Conservation (phyloP, 371 early-diverging fungal species). For the Mucor mucedo region DNA sequence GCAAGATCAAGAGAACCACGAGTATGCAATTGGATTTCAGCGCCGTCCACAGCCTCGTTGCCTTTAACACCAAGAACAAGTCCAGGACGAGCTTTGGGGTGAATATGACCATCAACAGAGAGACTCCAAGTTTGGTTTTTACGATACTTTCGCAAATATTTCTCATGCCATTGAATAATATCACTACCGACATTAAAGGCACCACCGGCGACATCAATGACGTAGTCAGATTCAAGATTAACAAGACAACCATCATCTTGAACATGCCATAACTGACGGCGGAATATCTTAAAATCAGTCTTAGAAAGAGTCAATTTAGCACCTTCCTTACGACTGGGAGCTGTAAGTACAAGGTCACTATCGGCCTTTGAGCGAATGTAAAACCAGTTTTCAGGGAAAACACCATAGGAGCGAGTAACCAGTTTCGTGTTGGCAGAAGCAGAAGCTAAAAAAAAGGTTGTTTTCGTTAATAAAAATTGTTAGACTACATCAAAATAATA, state of each 20-base stretch:
- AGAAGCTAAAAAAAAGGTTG: background rate
- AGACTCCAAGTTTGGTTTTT: slow-evolving; percentile 53
- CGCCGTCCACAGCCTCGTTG: slow-evolving; percentile 32
- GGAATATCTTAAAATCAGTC: slow-evolving; percentile 43
- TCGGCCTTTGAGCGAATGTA: slow-evolving; percentile 46
- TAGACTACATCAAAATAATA: background rate
- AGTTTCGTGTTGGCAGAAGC: slow-evolving; percentile 21
- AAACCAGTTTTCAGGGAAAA: slow-evolving; percentile 53
- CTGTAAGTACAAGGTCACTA: slow-evolving; percentile 38
- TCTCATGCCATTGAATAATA: slow-evolving; percentile 44
- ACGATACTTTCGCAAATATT: slow-evolving; percentile 35
- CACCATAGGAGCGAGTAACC: slow-evolving; percentile 38
- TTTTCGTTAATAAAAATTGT: background rate
- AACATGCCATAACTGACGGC: slow-evolving; percentile 60
- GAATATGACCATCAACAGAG: slow-evolving; percentile 52
- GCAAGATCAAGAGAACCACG: slow-evolving; percentile 39
- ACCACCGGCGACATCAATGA: slow-evolving; percentile 58
- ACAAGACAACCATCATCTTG: slow-evolving; percentile 55
- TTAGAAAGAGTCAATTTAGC: slow-evolving; percentile 36
- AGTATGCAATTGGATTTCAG: slow-evolving; percentile 32
- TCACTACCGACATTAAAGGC: slow-evolving; percentile 36
- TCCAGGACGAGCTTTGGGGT: slow-evolving; percentile 39
- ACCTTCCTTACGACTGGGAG: slow-evolving; percentile 32
- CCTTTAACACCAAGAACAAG: slow-evolving; percentile 37
- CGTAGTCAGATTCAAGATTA: slow-evolving; percentile 54